Conservation (phyloP, 768 basidiomycete species). For the Suillus subluteus region DNA sequence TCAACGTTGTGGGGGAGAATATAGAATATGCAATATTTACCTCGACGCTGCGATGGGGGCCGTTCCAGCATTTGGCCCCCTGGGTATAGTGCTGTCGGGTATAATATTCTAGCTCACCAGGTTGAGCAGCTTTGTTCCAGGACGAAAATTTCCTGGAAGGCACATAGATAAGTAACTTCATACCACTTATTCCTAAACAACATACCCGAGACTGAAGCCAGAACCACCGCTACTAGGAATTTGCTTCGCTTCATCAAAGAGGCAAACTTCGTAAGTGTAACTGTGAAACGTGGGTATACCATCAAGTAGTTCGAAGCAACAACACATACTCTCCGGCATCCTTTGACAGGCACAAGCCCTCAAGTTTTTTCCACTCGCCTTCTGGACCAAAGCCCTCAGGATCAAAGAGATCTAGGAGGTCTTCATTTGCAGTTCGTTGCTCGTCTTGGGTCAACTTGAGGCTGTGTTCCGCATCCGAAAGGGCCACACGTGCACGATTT, state of each 20-base stretch:
- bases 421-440: slow-evolving; percentile 55
- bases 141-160: slow-evolving; percentile 66
- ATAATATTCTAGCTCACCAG: slow-evolving; percentile 77
- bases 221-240: slow-evolving; percentile 82
- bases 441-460: slow-evolving; percentile 57
- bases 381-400: slow-evolving; percentile 68
- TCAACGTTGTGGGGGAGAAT: slow-evolving; percentile 7
- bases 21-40: slow-evolving; percentile 43
- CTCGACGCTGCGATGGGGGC: slow-evolving; percentile 84
- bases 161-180: slow-evolving; percentile 4
- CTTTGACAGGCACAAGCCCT: slow-evolving; percentile 76
- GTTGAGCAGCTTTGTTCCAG: slow-evolving; percentile 69
- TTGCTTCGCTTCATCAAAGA: slow-evolving; percentile 88
- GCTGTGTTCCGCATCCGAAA: slow-evolving; percentile 63
- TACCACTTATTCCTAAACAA: slow-evolving; percentile 12
- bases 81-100: slow-evolving; percentile 78
- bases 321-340: slow-evolving; percentile 86
- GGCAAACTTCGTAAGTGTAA: slow-evolving; percentile 93
- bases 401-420: slow-evolving; percentile 69
- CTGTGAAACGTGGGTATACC: slow-evolving; percentile 40
- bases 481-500: slow-evolving; percentile 62
- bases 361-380: slow-evolving; percentile 97
- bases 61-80: slow-evolving; percentile 96
- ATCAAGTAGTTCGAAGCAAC: background rate
- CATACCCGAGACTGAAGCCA: slow-evolving; percentile 82